Conservation (phyloP, 2,329 filamentous ascomycete genomes). For the Scedosporium apiospermum region DNA sequence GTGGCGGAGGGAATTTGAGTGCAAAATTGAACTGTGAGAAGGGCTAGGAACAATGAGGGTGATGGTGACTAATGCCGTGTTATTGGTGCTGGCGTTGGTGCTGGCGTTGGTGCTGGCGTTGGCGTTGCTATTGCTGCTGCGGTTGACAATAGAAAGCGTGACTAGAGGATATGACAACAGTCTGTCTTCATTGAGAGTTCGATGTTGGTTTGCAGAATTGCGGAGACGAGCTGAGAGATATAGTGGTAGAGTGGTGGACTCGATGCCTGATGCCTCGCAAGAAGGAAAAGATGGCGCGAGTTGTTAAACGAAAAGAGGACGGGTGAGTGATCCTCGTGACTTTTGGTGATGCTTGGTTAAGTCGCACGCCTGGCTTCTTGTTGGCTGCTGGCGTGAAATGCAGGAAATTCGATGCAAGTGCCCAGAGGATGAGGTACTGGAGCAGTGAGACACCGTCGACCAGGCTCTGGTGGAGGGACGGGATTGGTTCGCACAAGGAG, state of each 20-base stretch:
- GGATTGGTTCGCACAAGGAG: neutral
- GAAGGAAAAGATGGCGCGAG: neutral
- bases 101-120: too few relatives aligned
- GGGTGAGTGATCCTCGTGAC: neutral
- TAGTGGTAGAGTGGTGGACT: too few relatives aligned
- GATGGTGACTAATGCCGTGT: neutral
- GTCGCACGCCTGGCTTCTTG: neutral
- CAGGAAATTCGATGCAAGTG: neutral
- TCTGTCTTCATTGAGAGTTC: too few relatives aligned
- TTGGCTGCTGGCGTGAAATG: neutral
- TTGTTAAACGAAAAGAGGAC: neutral
- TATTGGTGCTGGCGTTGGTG: too few relatives aligned
- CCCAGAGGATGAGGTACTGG: neutral
- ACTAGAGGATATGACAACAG: too few relatives aligned
- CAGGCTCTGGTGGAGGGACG: neutral
- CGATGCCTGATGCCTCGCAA: neutral
- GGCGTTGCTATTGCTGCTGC: too few relatives aligned
- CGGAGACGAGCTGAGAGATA: too few relatives aligned
- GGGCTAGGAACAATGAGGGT: neutral
- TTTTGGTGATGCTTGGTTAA: neutral
- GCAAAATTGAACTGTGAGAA: neutral
- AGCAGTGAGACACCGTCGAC: neutral
- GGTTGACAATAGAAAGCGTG: too few relatives aligned
- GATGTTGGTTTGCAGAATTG: too few relatives aligned
- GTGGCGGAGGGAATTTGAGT: neutral